A percentile compares a stretch with the other conserved stretches of the same genome.
Conservation (phyloP, 345 rosid genomes). For the Hibiscus mutabilis region DNA sequence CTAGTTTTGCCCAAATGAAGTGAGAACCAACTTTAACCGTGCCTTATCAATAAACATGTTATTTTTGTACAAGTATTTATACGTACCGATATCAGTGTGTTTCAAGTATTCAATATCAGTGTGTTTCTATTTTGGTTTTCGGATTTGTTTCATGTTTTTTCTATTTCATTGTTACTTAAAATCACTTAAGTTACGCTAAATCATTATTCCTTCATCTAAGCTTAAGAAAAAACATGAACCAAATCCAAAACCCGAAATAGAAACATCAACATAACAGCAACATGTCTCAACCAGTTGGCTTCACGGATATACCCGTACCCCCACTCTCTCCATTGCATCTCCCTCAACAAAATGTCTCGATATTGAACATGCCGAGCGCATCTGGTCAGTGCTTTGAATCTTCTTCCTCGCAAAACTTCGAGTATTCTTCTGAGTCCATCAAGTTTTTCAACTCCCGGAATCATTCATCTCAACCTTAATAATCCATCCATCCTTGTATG, state of each 20-base stretch:
- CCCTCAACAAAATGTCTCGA: neutral
- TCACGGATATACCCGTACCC: neutral
- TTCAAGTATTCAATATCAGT: too few relatives aligned
- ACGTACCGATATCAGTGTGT: too few relatives aligned
- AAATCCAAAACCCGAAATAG: neutral
- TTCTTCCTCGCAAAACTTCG: constrained; percentile 91
- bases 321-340: neutral
- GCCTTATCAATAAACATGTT: neutral
- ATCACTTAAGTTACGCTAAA: too few relatives aligned
- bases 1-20: neutral
- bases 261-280: constrained; percentile 1
- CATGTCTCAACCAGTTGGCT: neutral
- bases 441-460: constrained; percentile 51
- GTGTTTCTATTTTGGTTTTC: too few relatives aligned
- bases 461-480: constrained; percentile 63
- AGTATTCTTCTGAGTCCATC: constrained; percentile 71
- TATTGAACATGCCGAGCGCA: neutral
- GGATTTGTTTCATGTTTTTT: too few relatives aligned
- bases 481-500: constrained; percentile 85
- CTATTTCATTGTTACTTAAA: too few relatives aligned
- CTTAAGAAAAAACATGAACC: too few relatives aligned
- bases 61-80: too few relatives aligned
- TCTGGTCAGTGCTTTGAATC: constrained; percentile 60
- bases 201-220: too few relatives aligned
- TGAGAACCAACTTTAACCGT: neutral